Conservation (phyloP, 176 grass and related monocot genomes). For the Areca catechu region DNA sequence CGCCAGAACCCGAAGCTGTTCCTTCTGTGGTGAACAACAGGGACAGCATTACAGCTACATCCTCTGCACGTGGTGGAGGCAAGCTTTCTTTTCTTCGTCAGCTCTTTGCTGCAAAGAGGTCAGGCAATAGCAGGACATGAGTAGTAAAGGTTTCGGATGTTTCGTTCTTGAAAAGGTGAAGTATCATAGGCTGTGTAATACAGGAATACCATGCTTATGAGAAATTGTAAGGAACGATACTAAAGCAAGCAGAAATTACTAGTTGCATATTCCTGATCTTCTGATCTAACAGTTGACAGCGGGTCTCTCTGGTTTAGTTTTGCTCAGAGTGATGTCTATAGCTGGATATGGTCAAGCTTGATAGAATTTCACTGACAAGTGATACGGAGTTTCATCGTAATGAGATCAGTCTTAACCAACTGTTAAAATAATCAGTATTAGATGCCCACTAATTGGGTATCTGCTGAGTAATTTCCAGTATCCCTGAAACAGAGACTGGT, state of each 20-base stretch:
- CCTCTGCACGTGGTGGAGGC: slow-evolving; percentile 53
- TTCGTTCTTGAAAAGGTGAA: not conserved
- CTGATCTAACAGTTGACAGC: not conserved
- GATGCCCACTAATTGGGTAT: too few relatives aligned
- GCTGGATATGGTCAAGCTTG: too few relatives aligned
- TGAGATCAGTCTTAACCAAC: too few relatives aligned
- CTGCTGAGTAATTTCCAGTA: too few relatives aligned
- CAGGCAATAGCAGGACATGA: slow-evolving; percentile 58
- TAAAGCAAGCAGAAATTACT: not conserved
- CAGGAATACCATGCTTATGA: not conserved
- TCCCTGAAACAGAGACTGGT: too few relatives aligned
- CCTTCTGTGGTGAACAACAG: slow-evolving; percentile 33
- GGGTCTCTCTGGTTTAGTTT: too few relatives aligned
- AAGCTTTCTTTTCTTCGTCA: slow-evolving; percentile 90
- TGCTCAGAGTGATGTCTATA: too few relatives aligned
- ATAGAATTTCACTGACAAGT: too few relatives aligned
- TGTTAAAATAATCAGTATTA: too few relatives aligned
- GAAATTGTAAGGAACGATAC: not conserved
- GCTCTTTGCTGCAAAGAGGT: slow-evolving; percentile 82
- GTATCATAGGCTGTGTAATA: slow-evolving; percentile 12
- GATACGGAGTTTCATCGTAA: too few relatives aligned
- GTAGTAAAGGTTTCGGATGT: not conserved
- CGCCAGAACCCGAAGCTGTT: slow-evolving; percentile 25
- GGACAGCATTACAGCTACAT: slow-evolving; percentile 48
- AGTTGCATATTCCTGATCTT: slow-evolving; percentile 4